phyloP scores from a whole-genome alignment of 2,329 filamentous ascomycete genomes.

The Monascus ruber region DNA sequence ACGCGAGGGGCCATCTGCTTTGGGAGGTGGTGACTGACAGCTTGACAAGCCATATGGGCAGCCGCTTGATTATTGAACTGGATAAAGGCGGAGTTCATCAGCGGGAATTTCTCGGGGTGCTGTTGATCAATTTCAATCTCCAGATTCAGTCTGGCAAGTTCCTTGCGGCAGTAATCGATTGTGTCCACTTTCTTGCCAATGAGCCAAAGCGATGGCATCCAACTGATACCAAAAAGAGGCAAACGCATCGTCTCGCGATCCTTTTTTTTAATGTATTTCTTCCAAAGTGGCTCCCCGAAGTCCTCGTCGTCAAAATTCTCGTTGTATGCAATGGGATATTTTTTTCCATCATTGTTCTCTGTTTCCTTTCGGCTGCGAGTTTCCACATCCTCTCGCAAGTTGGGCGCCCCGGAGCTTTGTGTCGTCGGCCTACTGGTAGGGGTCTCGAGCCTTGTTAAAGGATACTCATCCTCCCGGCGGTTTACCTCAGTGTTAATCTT shows the following conservation, averaged over 20 bases:
- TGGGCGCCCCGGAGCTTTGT: conserved; percentile 2
- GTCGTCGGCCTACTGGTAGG: conserved; percentile 6
- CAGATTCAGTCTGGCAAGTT: conserved; percentile 75
- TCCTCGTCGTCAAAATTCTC: conserved; percentile 50
- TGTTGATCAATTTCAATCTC: conserved; percentile 88
- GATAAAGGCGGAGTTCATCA: conserved; percentile 95
- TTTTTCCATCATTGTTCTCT: conserved; percentile 16
- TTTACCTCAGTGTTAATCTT: conserved; percentile 15
- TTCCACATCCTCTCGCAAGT: conserved; percentile 3
- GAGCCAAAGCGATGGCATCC: conserved; percentile 68
- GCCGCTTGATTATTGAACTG: conserved; percentile 98
- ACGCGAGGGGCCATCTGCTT: conserved; percentile 85
- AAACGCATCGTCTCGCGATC: conserved; percentile 78
- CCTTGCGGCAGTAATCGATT: conserved; percentile 79
- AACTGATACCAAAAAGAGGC: conserved; percentile 49
- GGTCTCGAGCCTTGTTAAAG: conserved; percentile 23
- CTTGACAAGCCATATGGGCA: conserved; percentile 95
- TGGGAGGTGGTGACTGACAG: conserved; percentile 78
- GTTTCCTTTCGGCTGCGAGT: conserved; percentile 12
- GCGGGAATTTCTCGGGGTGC: conserved; percentile 70
- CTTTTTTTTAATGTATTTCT: conserved; percentile 66
- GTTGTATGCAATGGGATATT: conserved; percentile 55
- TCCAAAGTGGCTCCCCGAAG: conserved; percentile 61
- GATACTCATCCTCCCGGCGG: conserved; percentile 20
- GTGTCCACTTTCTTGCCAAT: conserved; percentile 87